phyloP scores from a whole-genome alignment of 2,329 filamentous ascomycete genomes.

The Cryphonectria parasitica region DNA sequence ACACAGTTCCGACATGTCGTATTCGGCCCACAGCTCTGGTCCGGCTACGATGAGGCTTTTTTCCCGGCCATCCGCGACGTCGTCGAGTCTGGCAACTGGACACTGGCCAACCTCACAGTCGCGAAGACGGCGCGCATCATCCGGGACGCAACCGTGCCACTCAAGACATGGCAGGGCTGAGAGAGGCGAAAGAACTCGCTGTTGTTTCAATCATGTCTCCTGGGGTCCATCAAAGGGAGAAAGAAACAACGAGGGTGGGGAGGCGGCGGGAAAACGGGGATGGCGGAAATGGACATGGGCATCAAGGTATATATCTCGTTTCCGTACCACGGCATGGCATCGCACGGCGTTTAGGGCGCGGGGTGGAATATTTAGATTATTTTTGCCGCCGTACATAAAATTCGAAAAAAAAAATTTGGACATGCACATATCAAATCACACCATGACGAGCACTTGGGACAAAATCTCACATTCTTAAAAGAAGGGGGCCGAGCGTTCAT shows the following conservation, averaged over 20 bases:
- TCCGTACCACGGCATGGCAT: slow-evolving; percentile 21
- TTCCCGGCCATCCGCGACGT: slow-evolving; percentile 89
- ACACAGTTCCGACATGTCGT: slow-evolving; percentile 94
- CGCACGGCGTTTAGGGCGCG: slow-evolving; percentile 23
- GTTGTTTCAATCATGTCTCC: too few relatives aligned
- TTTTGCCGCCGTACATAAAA: background rate
- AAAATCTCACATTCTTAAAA: background rate
- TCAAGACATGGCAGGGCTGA: slow-evolving; percentile 21
- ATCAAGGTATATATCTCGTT: background rate
- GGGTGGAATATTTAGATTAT: background rate
- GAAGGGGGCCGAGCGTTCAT: background rate
- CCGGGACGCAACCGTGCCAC: slow-evolving; percentile 54
- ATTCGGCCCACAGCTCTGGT: slow-evolving; percentile 82
- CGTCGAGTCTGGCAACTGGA: slow-evolving; percentile 73
- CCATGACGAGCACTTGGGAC: background rate
- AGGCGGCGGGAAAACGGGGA: background rate
- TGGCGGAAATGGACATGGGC: background rate
- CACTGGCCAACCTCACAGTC: slow-evolving; percentile 67
- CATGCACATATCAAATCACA: background rate
- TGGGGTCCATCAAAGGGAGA: too few relatives aligned
- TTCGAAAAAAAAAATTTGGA: background rate
- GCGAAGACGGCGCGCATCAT: slow-evolving; percentile 73
- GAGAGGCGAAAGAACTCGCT: background rate
- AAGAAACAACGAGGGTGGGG: background rate
- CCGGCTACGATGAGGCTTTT: slow-evolving; percentile 66